Evolutionary conservation across 176 grass and related monocot species (phyloP), one percentile per base, ranked within the genome.

Genomic region (Thalia dealbata): DNA sequence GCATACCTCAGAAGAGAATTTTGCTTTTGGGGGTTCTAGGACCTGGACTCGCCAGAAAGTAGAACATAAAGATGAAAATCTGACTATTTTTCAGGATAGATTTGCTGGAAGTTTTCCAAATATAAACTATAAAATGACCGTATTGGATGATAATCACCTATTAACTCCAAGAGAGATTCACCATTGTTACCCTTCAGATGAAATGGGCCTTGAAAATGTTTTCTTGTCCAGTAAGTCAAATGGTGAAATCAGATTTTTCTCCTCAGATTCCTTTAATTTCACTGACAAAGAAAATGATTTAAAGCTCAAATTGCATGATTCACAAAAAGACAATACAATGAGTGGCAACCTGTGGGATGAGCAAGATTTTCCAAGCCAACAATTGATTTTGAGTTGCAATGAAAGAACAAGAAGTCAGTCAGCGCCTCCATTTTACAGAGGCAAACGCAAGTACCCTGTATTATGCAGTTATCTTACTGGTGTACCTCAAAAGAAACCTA

Each of bases 371-470:
- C 35, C 16, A 79, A 73, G 59, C 43, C 50, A 60, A 41, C 60
- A 52, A 50, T 74, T 70, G 78, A 60, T 67, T 62, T 81, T 41
- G 78, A 32, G 43, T 79, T 78, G 50, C 44, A 80, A 82, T 61
- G 66, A 52, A 80, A 88, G 82, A 82, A 73, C 78, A 74, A 86
- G 84, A 79, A 90, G 93, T 76, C 30, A 27, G 67, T 92, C 93
- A 41, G 89, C 93, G 60, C 93, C 89, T 79, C 93, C 93, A 76
- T 90, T 92, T 82, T 87, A 88, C 83, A 90, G 43, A 81, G 87
- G 78, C 65, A 96, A 90, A 80, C 67, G 15, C 65, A 97, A 97
- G 82, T 86, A 80, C 77, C 76, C 82, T 43, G 61, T 79, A 63
- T 73, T 92, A 74, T 89, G 81, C 73, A 78, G 88, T 26, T 71